Base-by-base conservation (phyloP, 140 eudicot genomes). In the Ambrosia hybrid region DNA sequence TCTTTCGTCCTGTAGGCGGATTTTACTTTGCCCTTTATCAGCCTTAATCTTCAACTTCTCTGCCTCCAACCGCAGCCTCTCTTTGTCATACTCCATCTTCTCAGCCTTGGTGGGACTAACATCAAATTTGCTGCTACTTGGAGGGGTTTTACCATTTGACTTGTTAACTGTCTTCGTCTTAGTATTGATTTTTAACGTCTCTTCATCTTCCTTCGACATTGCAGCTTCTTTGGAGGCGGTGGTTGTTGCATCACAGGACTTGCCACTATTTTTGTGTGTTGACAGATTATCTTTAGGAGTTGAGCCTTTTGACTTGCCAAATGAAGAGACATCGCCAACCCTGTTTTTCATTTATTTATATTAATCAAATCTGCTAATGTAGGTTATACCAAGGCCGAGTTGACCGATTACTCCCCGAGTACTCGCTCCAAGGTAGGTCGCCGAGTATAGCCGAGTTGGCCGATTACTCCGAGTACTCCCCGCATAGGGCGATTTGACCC, bases 71-170 rank as follows among this genome's bases (percentile, higher is more conserved):
- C 5, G 16, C 0, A 17, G 37, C 37, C 26, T 57, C 37, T 17
- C 63, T 21, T 57, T 57, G 63, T 17, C 37, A 21, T 57, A 9
- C 63, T 16, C 34, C 63, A 21, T 57, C 63, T 57, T 57, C 62
- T 57, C 62, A 0, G 16, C 26, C 59, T n/a, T 53, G 43, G 73
- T 78, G 26, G 79, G 56, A 49, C 86, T 86, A 59, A 74, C 26
- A 73, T 71, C 73, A 13, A 67, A 67, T 52, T 82, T 72, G 78
- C 73, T 65, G 60, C 82, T 80, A 38, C 59, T 69, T 73, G 79
- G 84, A 43, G 84, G 79, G 57, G 89, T 72, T 65, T 86, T 85
- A 16, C 81, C 89, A 68, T 83, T 86, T 14, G 84, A 68, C 81
- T 88, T 84, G 70, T 4, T 74, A 52, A 12, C 72, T 0, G 74